Evolutionary conservation across 179 eudicot species (phyloP), one percentile per base, ranked within the genome.

Genomic region (Actinidia arguta): DNA sequence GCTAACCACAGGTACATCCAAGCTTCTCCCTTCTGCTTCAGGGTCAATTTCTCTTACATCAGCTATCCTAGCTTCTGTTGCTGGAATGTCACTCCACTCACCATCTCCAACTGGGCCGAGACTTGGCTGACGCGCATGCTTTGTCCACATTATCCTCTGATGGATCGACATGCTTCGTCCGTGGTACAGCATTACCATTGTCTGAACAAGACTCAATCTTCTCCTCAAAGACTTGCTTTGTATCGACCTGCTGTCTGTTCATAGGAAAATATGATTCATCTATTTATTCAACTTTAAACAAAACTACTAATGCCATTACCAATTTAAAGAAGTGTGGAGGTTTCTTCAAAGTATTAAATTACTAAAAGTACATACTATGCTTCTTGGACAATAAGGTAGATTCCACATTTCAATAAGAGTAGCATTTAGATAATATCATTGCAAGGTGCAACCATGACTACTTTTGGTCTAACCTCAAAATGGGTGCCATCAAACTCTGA

Each of bases 121-220:
- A 63, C 83, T 85, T 14, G 82, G 59, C 83, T 88, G 92, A 76
- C 92, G 90, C 56, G 83, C 98, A 95, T 80, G 98, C 98, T 86
- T 96, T 96, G 82, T 96, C 99, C 75, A 96, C 98, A 80, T 96
- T 92, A 82, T 93, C 95, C 54, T 93, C 94, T 1, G 95, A 91
- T 44, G 95, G 92, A 84, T 96, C 92, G 22, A 95, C 97, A 75
- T 95, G 98, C 86, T 95, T 96, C 52, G 98, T 96, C 78, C 89
- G 84, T 4, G 98, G 88, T 80, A 76, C 86, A 11, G 90, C 80
- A 63, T 88, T 88, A 51, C 77, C 86, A 20, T 83, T 88, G 74
- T 90, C 89, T 6, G 95, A 91, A 82, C 91, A 88, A 27, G 99
- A 88, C 78, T 95, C 97, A 0, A 89, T 82, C 85, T 88, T 91